Evolutionary conservation across 495 filamentous ascomycete genomes (phyloP), one percentile per base, ranked within the genome.

Genomic region (Cryomyces minteri): DNA sequence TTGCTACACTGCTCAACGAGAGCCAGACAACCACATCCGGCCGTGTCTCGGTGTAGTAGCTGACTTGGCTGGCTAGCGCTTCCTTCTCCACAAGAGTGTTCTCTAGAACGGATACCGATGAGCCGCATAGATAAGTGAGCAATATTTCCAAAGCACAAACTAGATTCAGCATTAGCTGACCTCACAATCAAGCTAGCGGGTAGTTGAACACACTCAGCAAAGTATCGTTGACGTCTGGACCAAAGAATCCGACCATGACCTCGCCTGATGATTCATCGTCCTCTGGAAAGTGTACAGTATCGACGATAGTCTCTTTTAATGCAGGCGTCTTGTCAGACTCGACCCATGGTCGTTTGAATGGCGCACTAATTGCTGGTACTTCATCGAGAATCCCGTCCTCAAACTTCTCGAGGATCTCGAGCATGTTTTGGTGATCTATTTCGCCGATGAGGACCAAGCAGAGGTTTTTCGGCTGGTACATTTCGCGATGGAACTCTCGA

Each of bases 381-480:
- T 84, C 75, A 51, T 81, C 73, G 42, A 87, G 62, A 52, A 96
- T 88, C 10, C 76, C 79, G 48, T 82, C 79, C 61, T 99, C 90
- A 58, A 96, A 96, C 18, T 76, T 66, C 49, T 93, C 86, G 49
- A 99, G 59, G 39, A 85, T 82, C 3, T 76, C 63, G 38, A 96
- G 64, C 41, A 99, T 71, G 55, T 92, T 66, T 0, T 69, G 62
- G 61, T 94, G 86, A 54, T 93, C 76, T 9, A 92, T 80, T 55
- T 93, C 87, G 44, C 90, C 90, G 42, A 88, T 77, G 43, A 99
- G 74, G 32, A 95, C 69, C 43, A 96, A 58, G 51, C 88, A 93
- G 50, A 99, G 62, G 56, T 99, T 99, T 56, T 84, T 92, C 6
- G 92, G 90, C 54, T 94, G 88, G 54, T 99, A 99, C 92, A 99